Conservation (phyloP, 2,329 filamentous ascomycete species). For the Claviceps africana region DNA sequence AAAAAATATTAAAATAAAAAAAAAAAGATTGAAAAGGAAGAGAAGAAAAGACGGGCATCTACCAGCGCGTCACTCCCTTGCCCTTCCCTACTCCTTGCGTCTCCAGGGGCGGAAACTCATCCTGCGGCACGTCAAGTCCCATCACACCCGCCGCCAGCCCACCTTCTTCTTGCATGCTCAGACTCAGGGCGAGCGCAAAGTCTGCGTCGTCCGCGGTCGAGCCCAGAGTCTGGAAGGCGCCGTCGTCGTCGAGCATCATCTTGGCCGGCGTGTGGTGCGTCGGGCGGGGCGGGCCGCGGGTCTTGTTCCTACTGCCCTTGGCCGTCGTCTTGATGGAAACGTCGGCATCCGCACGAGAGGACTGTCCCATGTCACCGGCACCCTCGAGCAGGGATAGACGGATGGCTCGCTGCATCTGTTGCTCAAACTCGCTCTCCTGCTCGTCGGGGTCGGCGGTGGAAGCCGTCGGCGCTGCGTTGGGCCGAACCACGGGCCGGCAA, state of each 20-base stretch:
- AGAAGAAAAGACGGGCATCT: not conserved
- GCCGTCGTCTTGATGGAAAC: constrained; percentile 36
- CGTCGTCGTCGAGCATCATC: constrained; percentile 6
- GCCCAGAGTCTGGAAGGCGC: not conserved
- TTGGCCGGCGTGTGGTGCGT: constrained; percentile 21
- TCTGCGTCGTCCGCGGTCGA: constrained; percentile 34
- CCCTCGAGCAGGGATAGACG: constrained; percentile 46
- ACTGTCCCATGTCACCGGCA: constrained; percentile 31
- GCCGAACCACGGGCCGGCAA: constrained; percentile 12
- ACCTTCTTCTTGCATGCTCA: constrained; percentile 42
- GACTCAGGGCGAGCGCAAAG: constrained; percentile 42
- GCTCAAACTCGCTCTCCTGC: constrained; percentile 38
- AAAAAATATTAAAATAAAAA: not conserved
- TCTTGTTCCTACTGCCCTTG: constrained; percentile 27
- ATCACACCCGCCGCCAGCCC: not conserved
- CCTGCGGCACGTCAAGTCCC: constrained; percentile 9
- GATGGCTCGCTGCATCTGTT: constrained; percentile 48
- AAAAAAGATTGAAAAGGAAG: not conserved
- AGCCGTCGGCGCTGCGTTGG: not conserved
- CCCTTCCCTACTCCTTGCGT: constrained; percentile 30
- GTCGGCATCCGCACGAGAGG: constrained; percentile 33
- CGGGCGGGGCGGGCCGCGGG: constrained; percentile 20
- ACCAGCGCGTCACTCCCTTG: constrained; percentile 19
- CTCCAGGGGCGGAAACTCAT: constrained; percentile 28
- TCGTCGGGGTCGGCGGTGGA: constrained; percentile 10